Evolutionary conservation across 352 stramenopile genomes (phyloP), one percentile per base, ranked within the genome.

Genomic region (Saprolegnia diclina): DNA sequence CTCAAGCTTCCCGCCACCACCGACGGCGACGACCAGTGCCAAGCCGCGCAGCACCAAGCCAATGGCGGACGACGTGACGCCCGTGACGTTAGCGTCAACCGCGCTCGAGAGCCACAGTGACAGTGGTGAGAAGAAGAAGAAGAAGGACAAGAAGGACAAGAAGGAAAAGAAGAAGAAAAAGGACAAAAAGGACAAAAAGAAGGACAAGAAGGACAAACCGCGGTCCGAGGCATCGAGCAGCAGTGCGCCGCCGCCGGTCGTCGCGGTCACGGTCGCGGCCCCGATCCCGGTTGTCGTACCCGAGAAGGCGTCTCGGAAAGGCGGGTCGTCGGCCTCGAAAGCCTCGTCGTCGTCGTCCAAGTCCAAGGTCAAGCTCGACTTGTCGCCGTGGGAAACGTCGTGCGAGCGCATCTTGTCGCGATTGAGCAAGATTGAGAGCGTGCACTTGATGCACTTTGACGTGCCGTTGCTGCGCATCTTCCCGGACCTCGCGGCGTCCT

Each of bases 361-460:
- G 46, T 53, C 29, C n/a, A 69, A 69, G 29, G 63, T 69, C 26
- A 69, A 69, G 37, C 29, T 69, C 14, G 84, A 94, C 54, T 63
- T 94, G n/a, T 82, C 62, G 35, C 77, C 76, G 0, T 94, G 85
- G 85, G 87, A 94, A 63, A 72, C 76, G 14, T 69, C 77, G 0
- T 91, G 76, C 48, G 85, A 93, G 26, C 82, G 85, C 9, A 76
- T 89, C 2, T 69, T 94, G 1, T 92, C 90, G 35, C 76, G 84
- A 13, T 53, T 94, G 29, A 24, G 66, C 22, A 92, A 92, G 72
- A 89, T 93, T 57, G 87, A 94, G 56, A 81, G 90, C 56, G 84
- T 94, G 19, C 42, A 72, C 1, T 91, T 91, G 71, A 77, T 93
- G 0, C 85, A 94, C 56, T 93, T 94, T 48, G 81, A 93, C 64